phyloP scores from a whole-genome alignment of 768 basidiomycete genomes.

The Leccinum truebloodii region DNA sequence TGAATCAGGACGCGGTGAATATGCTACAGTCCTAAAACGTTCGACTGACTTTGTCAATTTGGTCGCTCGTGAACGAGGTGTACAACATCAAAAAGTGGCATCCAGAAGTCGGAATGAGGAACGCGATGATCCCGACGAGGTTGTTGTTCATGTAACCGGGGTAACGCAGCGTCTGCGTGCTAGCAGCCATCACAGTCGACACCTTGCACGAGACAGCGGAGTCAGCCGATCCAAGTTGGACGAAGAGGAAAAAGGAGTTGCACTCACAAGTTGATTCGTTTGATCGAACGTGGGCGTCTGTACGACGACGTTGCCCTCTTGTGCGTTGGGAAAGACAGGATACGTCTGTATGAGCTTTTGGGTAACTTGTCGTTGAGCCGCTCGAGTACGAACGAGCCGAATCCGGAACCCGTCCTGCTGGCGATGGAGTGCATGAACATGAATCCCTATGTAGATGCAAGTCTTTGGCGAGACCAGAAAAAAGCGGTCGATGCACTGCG shows the following conservation, averaged over 20 bases:
- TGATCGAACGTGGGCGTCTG: conserved; percentile 89
- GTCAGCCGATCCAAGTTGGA: neutral
- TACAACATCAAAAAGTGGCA: conserved; percentile 99
- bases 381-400: conserved; percentile 97
- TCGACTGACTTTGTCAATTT: conserved; percentile 82
- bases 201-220: conserved; percentile 51
- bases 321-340: conserved; percentile 94
- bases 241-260: neutral
- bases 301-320: conserved; percentile 91
- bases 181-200: conserved; percentile 96
- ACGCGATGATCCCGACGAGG: conserved; percentile 94
- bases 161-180: conserved; percentile 94
- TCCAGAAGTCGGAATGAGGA: conserved; percentile 96
- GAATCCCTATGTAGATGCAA: conserved; percentile 68
- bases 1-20: neutral
- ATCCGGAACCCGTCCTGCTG: conserved; percentile 96
- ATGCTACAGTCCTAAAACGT: neutral
- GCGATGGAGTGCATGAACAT: conserved; percentile 99
- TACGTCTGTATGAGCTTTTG: conserved; percentile 99
- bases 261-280: conserved; percentile 82
- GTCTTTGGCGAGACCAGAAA: neutral
- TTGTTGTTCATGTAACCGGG: conserved; percentile 99
- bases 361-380: conserved; percentile 94
- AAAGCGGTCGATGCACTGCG: conserved; percentile 1
- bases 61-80: conserved; percentile 96